phyloP scores from a whole-genome alignment of 352 stramenopile genomes.

The Salisapilia sapeloensis region DNA sequence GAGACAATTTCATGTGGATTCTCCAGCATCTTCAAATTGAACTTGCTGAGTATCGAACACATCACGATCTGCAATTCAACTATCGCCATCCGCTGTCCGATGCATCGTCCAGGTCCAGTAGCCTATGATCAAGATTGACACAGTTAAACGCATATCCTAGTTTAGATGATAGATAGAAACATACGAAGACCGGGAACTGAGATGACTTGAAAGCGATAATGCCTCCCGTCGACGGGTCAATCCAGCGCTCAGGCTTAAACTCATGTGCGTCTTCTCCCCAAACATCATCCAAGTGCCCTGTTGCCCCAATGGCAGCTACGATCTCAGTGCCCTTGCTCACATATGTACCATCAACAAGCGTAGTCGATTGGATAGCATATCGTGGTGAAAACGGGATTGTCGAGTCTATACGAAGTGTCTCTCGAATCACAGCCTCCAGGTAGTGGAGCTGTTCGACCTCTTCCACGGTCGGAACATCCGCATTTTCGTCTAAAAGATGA shows the following conservation, averaged over 20 bases:
- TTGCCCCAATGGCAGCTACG: constrained; percentile 12
- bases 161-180: constrained; percentile 24
- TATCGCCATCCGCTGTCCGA: too few species aligned
- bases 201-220: constrained; percentile 15
- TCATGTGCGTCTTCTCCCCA: constrained; percentile 22
- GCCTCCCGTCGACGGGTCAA: constrained; percentile 10
- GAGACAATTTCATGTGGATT: too few species aligned
- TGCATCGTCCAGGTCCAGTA: too few species aligned
- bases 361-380: constrained; percentile 17
- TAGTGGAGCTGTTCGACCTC: constrained; percentile 37
- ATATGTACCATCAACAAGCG: constrained; percentile 20
- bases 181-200: constrained; percentile 21
- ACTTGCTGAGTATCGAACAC: too few species aligned
- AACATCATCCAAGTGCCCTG: constrained; percentile 14
- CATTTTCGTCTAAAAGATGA: background rate
- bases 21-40: too few species aligned
- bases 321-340: constrained; percentile 11
- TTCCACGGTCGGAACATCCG: constrained; percentile 8
- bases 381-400: constrained; percentile 18
- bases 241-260: constrained; percentile 25
- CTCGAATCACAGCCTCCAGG: constrained; percentile 29
- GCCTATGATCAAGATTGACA: too few species aligned
- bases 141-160: too few species aligned
- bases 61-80: too few species aligned
- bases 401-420: constrained; percentile 37